Evolutionary conservation across 2,329 filamentous ascomycete genomes (phyloP), one percentile per base, ranked within the genome.

Genomic region (Penicillium sp.): DNA sequence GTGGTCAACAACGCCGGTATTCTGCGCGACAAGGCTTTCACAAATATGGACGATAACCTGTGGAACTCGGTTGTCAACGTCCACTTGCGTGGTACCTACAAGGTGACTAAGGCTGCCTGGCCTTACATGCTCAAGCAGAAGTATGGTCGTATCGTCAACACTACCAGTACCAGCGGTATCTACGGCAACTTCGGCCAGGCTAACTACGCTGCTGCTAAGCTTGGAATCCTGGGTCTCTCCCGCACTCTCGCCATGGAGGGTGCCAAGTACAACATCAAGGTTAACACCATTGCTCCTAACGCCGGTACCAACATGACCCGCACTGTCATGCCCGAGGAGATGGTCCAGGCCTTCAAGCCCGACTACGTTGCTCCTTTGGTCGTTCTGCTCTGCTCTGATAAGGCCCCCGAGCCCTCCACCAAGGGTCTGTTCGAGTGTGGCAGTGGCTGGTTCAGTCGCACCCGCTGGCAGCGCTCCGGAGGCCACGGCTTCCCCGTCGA

Each of bases 141-240:
- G 80, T 99, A 96, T 66, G 93, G 93, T 60, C 89, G 93, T 64
- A 84, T 99, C 54, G 80, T 99, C 66, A 99, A 99, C 80, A 99
- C 93, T 40, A 93, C 93, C 34, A 95, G 89, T 30, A 97, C 93
- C 41, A 95, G 88, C 63, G 93, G 93, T 73, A 95, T 99, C 72
- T 99, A 99, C 70, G 93, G 93, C 62, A 99, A 96, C 81, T 99
- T 99, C 70, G 93, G 93, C 56, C 93, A 99, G 75, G 89, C 92
- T 65, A 99, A 99, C 80, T 99, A 99, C 72, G 82, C 93, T 55
- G 89, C 92, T 51, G 88, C 88, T 50, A 93, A 93, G 84, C 81
- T 82, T 60, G 93, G 89, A 74, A 97, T 99, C 59, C 85, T 99
- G 35, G 93, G 93, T 54, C 89, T 99, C 78, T 95, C 91, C 34